Evolutionary conservation across 768 basidiomycete genomes (phyloP).

Genomic region (Rhodotorula graminis): DNA sequence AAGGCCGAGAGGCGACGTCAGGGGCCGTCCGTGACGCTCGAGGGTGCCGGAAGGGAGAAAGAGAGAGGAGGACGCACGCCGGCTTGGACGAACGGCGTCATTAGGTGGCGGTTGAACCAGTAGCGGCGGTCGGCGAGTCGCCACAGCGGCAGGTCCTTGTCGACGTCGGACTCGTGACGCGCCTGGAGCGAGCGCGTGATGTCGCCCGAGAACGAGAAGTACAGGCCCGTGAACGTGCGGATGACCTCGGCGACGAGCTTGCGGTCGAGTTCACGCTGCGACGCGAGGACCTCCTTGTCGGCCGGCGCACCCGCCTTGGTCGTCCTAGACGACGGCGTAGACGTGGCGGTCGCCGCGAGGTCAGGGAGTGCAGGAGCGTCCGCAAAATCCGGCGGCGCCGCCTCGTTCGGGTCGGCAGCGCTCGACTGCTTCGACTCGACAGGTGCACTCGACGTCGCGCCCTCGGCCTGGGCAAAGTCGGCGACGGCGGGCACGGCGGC

Average conservation of each 20-base stretch:
- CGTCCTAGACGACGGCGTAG: not conserved
- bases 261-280: constrained; percentile 37
- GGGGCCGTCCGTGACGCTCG: not conserved
- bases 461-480: not conserved
- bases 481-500: not conserved
- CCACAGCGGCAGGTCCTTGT: constrained; percentile 68
- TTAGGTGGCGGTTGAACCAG: constrained; percentile 94
- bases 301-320: not conserved
- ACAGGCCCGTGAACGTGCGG: constrained; percentile 16
- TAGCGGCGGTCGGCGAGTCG: constrained; percentile 80
- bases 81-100: constrained; percentile 76
- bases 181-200: constrained; percentile 24
- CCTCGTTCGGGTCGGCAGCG: constrained; percentile 8
- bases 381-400: not conserved
- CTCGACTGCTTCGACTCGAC: not conserved
- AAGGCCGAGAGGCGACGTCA: not conserved
- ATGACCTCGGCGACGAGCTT: constrained; percentile 38
- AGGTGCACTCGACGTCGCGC: not conserved
- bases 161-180: constrained; percentile 12
- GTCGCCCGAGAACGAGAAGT: constrained; percentile 25
- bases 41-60: not conserved
- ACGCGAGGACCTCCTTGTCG: not conserved
- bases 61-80: constrained; percentile 56
- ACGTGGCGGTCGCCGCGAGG: constrained; percentile 3
- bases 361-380: not conserved